Conservation (phyloP, 768 basidiomycete genomes). For the Baorangia bicolor region DNA sequence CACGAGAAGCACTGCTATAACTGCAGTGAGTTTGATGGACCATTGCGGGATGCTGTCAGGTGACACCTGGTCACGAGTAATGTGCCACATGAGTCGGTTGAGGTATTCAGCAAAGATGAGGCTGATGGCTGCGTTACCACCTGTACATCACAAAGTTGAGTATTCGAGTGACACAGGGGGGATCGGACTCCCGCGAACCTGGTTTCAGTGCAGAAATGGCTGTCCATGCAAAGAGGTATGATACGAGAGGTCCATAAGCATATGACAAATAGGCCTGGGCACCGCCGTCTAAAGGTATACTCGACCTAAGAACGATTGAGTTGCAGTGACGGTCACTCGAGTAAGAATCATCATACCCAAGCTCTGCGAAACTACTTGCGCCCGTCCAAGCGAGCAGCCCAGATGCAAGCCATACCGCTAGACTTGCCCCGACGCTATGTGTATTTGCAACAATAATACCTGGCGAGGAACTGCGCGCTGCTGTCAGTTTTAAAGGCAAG, state of each 20-base stretch:
- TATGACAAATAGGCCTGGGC: constrained; percentile 84
- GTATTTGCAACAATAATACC: constrained; percentile 90
- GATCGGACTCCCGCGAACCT: constrained; percentile 40
- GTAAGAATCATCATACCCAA: constrained; percentile 57
- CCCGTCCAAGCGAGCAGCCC: constrained; percentile 94
- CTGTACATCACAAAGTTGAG: constrained; percentile 34
- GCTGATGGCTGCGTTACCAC: constrained; percentile 78
- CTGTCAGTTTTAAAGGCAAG: not conserved
- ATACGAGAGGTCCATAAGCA: constrained; percentile 81
- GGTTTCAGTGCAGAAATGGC: constrained; percentile 88
- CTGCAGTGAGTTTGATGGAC: constrained; percentile 87
- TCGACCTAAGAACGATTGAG: constrained; percentile 22
- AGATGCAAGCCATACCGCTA: constrained; percentile 79
- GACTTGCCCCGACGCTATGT: constrained; percentile 85
- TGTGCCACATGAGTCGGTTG: constrained; percentile 84
- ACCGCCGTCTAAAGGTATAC: constrained; percentile 45
- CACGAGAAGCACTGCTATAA: constrained; percentile 67
- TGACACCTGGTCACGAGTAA: constrained; percentile 65
- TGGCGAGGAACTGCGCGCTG: constrained; percentile 70
- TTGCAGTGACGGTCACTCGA: not conserved
- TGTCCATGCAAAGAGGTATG: constrained; percentile 95
- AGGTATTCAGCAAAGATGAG: constrained; percentile 92
- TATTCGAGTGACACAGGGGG: not conserved
- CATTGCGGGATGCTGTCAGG: constrained; percentile 83
- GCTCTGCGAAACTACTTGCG: constrained; percentile 89